Evolutionary conservation across 1,284 basidiomycete species (phyloP).

Genomic region (Vanrija sp.): DNA sequence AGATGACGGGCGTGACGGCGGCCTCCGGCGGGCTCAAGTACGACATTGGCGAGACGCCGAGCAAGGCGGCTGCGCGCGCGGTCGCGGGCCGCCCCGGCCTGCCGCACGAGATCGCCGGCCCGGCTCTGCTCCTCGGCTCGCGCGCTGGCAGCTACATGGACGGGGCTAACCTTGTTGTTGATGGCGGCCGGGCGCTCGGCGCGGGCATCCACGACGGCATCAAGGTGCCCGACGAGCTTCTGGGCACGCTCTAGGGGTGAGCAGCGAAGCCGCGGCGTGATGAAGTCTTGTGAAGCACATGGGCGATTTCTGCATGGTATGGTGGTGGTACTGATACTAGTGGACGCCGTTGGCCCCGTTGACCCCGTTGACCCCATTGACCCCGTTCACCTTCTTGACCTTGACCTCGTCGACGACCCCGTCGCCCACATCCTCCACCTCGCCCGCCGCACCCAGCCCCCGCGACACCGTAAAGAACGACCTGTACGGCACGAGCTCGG

Average conservation of each 20-base stretch:
- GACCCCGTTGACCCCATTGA: too few species aligned
- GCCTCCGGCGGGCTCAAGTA: conserved; percentile 17
- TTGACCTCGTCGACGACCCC: conserved; percentile 11
- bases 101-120: conserved; percentile 46
- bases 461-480: conserved; percentile 37
- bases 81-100: conserved; percentile 41
- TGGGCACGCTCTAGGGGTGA: too few species aligned
- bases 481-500: conserved; percentile 46
- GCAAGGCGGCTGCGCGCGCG: conserved; percentile 29
- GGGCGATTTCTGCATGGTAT: too few species aligned
- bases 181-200: conserved; percentile 43
- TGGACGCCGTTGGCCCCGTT: too few species aligned
- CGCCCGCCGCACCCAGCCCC: conserved; percentile 35
- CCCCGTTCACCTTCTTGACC: too few species aligned
- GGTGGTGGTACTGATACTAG: too few species aligned
- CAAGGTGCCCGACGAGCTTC: conserved; percentile 26
- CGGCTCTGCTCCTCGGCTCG: conserved; percentile 37
- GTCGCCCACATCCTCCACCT: conserved; percentile 19
- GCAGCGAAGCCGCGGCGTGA: too few species aligned
- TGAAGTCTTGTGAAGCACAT: too few species aligned
- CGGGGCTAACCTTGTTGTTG: conserved; percentile 40
- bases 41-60: conserved; percentile 18
- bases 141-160: conserved; percentile 43
- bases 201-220: conserved; percentile 36
- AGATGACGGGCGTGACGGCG: conserved; percentile 32